Conservation (phyloP, 2,329 filamentous ascomycete species). For the Exutisphaerella laricina region DNA sequence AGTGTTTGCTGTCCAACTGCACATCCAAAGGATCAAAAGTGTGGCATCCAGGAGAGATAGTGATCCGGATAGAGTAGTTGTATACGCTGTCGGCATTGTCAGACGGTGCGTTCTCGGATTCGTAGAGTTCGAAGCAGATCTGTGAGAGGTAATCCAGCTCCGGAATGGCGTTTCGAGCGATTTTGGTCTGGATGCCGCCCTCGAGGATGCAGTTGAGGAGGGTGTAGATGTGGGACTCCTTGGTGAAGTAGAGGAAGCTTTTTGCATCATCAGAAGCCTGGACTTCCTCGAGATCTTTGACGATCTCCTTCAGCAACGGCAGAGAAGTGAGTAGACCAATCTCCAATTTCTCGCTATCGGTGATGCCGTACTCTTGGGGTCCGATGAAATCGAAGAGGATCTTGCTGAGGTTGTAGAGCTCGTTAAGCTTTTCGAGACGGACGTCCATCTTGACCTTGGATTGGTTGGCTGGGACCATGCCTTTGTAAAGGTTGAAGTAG, state of each 20-base stretch:
- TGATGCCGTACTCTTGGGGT: conserved; percentile 96
- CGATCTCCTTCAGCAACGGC: conserved; percentile 91
- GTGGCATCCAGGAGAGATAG: conserved; percentile 91
- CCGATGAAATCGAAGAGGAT: conserved; percentile 98
- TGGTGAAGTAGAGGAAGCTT: conserved; percentile 98
- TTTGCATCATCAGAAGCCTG: conserved; percentile 92
- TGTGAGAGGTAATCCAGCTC: conserved; percentile 97
- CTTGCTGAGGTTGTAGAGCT: conserved; percentile 90
- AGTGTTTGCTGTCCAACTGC: conserved; percentile 91
- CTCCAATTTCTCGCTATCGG: conserved; percentile 93
- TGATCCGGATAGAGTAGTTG: conserved; percentile 94
- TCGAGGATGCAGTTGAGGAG: conserved; percentile 96
- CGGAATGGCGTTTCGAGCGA: conserved; percentile 87
- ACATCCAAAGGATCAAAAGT: conserved; percentile 95
- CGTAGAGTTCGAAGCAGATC: conserved; percentile 97
- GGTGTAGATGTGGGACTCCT: conserved; percentile 98
- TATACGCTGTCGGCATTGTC: conserved; percentile 49
- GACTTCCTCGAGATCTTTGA: conserved; percentile 93
- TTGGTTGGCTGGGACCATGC: conserved; percentile 48
- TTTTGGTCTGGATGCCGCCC: conserved; percentile 94
- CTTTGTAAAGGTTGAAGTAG: conserved; percentile 88
- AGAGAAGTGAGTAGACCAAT: conserved; percentile 92
- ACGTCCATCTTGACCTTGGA: conserved; percentile 75
- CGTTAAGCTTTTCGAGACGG: conserved; percentile 79
- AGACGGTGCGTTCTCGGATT: conserved; percentile 67